Evolutionary conservation across 768 basidiomycete species (phyloP).

Genomic region (Tulasnella sp.): DNA sequence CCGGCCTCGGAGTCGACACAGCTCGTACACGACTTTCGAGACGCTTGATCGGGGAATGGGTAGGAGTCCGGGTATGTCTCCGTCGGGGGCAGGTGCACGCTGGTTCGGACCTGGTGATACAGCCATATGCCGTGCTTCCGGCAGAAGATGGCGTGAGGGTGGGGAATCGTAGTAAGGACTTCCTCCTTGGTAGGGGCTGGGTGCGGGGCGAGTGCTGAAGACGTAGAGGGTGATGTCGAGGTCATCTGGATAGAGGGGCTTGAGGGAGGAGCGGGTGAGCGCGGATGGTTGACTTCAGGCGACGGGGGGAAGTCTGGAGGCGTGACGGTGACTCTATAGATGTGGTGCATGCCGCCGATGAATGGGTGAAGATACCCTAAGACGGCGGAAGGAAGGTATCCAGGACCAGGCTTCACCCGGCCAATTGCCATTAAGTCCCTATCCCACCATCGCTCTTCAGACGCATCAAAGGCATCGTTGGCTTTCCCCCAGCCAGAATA

Average conservation of each 20-base stretch:
- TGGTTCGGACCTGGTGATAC: conserved; percentile 45
- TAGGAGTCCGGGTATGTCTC: conserved; percentile 38
- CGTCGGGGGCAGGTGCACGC: conserved; percentile 51
- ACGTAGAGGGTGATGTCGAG: no score
- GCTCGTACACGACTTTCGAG: conserved; percentile 36
- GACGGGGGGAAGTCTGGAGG: not conserved
- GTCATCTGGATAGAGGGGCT: no score
- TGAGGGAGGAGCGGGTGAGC: not conserved
- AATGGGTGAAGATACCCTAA: not conserved
- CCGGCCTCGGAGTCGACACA: conserved; percentile 45
- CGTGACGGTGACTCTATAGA: conserved; percentile 5
- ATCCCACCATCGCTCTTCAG: not conserved
- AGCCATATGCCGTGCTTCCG: conserved; percentile 75
- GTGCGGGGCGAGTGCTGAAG: not conserved
- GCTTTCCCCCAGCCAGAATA: not conserved
- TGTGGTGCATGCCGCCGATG: no score
- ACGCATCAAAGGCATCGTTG: not conserved
- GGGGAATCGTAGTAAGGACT: conserved; percentile 56
- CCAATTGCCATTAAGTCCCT: not conserved
- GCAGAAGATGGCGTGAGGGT: conserved; percentile 75
- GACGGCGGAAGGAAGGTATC: not conserved
- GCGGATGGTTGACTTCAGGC: not conserved
- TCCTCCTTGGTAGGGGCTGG: conserved; percentile 38
- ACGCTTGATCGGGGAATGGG: conserved; percentile 26
- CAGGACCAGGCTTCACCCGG: not conserved